Evolutionary conservation across 2,329 filamentous ascomycete species (phyloP).

Genomic region (Trichoderma gracile): DNA sequence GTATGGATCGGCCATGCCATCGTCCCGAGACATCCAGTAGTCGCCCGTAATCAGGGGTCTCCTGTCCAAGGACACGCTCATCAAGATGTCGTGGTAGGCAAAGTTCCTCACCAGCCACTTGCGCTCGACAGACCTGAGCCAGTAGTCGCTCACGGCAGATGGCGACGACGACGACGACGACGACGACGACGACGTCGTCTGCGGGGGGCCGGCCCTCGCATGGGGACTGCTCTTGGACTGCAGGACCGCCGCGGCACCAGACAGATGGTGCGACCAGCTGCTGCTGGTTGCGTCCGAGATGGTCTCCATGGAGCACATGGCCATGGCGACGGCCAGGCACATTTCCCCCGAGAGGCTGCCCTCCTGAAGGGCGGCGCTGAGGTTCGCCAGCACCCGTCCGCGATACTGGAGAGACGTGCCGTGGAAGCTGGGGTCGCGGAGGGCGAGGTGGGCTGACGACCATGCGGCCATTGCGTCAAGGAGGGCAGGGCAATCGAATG

Average conservation of each 20-base stretch:
- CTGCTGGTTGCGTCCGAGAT: slow-evolving; percentile 8
- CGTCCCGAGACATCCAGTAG: slow-evolving; percentile 8
- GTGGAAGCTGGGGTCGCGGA: slow-evolving; percentile 14
- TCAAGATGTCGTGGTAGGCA: slow-evolving; percentile 12
- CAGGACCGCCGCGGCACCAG: slow-evolving; percentile 2
- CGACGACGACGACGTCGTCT: background rate
- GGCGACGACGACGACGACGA: background rate
- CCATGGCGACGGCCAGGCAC: slow-evolving; percentile 5
- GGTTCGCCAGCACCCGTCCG: background rate
- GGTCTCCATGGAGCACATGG: slow-evolving; percentile 11
- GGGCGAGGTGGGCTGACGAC: slow-evolving; percentile 11
- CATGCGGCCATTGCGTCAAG: slow-evolving; percentile 13
- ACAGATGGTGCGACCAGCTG: slow-evolving; percentile 4
- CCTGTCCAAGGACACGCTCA: slow-evolving; percentile 1
- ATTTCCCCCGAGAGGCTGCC: background rate
- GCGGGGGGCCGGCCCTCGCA: background rate
- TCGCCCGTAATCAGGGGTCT: background rate
- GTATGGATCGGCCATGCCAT: background rate
- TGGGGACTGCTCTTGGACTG: background rate
- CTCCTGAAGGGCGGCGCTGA: slow-evolving; percentile 1
- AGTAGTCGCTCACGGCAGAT: background rate
- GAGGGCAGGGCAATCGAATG: slow-evolving; percentile 3
- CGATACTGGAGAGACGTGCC: slow-evolving; percentile 10
- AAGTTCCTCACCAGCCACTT: slow-evolving; percentile 12
- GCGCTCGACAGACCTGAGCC: background rate